These are phyloP conservation scores for Metschnikowia shivogae DNA, from an alignment of 805 yeast genomes.

Conservation along the genomic window DNA sequence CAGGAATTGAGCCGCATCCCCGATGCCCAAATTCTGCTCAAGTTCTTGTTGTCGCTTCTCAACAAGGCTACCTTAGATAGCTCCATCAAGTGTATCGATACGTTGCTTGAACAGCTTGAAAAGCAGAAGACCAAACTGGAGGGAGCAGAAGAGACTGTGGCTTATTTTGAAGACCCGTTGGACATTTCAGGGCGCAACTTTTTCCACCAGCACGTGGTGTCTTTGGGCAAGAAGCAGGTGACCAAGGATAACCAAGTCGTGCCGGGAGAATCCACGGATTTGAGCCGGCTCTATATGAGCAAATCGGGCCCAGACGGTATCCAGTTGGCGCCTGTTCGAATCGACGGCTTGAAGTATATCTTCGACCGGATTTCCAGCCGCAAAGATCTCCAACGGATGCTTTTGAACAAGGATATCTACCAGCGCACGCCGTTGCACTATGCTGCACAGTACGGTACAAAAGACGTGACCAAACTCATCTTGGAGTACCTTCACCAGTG, in stretches of 20 bases:
- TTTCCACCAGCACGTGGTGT: slow-evolving; percentile 77
- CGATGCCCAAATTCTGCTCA: slow-evolving; percentile 47
- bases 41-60: slow-evolving; percentile 54
- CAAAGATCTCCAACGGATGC: slow-evolving; percentile 19
- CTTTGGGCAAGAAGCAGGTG: slow-evolving; percentile 62
- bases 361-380: slow-evolving; percentile 42
- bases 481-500: slow-evolving; percentile 55
- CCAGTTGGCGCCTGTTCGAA: slow-evolving; percentile 45
- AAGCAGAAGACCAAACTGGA: slow-evolving; percentile 2
- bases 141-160: neutral
- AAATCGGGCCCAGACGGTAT: slow-evolving; percentile 49
- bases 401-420: slow-evolving; percentile 70
- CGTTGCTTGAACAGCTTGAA: slow-evolving; percentile 28
- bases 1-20: slow-evolving; percentile 36
- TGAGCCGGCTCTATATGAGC: slow-evolving; percentile 25
- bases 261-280: slow-evolving; percentile 30
- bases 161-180: slow-evolving; percentile 37
- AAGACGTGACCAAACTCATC: slow-evolving; percentile 54
- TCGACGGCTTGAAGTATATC: slow-evolving; percentile 56
- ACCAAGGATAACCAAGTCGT: slow-evolving; percentile 41
- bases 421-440: slow-evolving; percentile 85
- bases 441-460: slow-evolving; percentile 81
- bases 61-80: slow-evolving; percentile 60
- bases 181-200: slow-evolving; percentile 82
- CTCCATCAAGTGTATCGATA: slow-evolving; percentile 55